Percentiles rank a stretch among this genome's conserved stretches.
Evolutionary conservation across 805 yeast genomes (phyloP).

Genomic region (Zygosaccharomyces kombuchaensis): DNA sequence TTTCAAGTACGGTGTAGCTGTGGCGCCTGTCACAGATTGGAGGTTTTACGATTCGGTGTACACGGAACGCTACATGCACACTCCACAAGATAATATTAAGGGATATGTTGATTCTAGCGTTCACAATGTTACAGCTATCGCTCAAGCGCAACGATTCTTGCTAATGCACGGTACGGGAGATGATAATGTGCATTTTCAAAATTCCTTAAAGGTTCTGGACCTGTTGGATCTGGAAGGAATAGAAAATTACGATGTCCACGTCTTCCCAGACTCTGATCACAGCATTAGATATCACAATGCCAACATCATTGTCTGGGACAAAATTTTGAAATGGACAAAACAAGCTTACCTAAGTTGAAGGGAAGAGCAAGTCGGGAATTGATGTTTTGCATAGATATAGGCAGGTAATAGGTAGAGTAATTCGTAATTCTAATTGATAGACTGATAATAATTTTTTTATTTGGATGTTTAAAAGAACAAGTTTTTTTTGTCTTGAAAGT

Average conservation of each 20-base stretch:
- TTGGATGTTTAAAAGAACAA: no score
- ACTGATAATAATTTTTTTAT: no score
- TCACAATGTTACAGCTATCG: conserved; percentile 51
- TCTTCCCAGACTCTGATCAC: conserved; percentile 82
- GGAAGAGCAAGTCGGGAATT: background rate
- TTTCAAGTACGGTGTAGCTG: conserved; percentile 86
- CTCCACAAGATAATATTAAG: conserved; percentile 60
- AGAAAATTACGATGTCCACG: conserved; percentile 78
- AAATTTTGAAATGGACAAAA: conserved; percentile 58
- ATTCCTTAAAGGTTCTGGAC: conserved; percentile 75
- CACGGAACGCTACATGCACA: conserved; percentile 85
- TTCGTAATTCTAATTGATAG: no score
- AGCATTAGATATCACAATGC: conserved; percentile 70
- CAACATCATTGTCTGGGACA: conserved; percentile 62
- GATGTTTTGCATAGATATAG: no score
- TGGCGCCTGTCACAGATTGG: conserved; percentile 86
- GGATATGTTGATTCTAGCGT: conserved; percentile 64
- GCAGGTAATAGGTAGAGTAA: no score
- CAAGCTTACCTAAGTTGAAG: conserved; percentile 41
- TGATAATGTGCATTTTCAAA: conserved; percentile 95
- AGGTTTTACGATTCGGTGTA: conserved; percentile 68
- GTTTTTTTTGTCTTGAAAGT: no score
- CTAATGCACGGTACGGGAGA: conserved; percentile 97
- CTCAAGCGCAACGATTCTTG: conserved; percentile 59
- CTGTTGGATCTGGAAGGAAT: conserved; percentile 62